Conservation (phyloP, 2,329 filamentous ascomycete species). For the Pestalotiopsis sp. region DNA sequence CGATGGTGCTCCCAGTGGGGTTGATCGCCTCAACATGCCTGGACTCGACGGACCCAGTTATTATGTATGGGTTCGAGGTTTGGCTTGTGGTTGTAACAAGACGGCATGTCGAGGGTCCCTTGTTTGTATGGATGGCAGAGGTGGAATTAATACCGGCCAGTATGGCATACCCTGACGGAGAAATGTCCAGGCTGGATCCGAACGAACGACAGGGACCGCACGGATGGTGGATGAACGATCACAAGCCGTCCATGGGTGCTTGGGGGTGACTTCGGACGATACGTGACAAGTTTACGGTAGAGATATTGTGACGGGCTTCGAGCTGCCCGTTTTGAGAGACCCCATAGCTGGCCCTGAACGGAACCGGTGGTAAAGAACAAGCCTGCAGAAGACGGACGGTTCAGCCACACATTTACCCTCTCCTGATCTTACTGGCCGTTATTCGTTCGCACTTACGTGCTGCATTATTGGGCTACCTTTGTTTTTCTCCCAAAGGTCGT, state of each 20-base stretch:
- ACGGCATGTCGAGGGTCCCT: conserved; percentile 39
- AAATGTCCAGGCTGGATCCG: conserved; percentile 49
- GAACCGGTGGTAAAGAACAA: conserved; percentile 27
- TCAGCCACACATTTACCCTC: conserved; percentile 39
- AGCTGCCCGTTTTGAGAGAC: conserved; percentile 35
- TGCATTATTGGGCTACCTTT: conserved; percentile 20
- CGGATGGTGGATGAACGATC: conserved; percentile 31
- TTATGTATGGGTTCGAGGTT: conserved; percentile 44
- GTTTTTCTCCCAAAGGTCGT: not conserved
- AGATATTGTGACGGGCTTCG: conserved; percentile 37
- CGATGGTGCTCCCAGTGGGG: conserved; percentile 40
- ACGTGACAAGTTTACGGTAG: conserved; percentile 41
- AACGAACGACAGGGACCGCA: conserved; percentile 44
- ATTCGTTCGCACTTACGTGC: conserved; percentile 36
- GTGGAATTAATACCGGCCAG: conserved; percentile 50
- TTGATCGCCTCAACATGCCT: conserved; percentile 40
- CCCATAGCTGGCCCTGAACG: conserved; percentile 29
- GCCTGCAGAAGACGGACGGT: conserved; percentile 32
- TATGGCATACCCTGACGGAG: conserved; percentile 45
- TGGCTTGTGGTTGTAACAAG: conserved; percentile 42
- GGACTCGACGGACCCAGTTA: conserved; percentile 42
- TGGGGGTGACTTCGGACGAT: conserved; percentile 38
- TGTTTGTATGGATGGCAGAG: conserved; percentile 46
- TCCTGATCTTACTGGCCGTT: conserved; percentile 26
- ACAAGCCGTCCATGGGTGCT: conserved; percentile 29